Conservation (phyloP, 2,329 filamentous ascomycete species). For the Aspergillaceae sp. region DNA sequence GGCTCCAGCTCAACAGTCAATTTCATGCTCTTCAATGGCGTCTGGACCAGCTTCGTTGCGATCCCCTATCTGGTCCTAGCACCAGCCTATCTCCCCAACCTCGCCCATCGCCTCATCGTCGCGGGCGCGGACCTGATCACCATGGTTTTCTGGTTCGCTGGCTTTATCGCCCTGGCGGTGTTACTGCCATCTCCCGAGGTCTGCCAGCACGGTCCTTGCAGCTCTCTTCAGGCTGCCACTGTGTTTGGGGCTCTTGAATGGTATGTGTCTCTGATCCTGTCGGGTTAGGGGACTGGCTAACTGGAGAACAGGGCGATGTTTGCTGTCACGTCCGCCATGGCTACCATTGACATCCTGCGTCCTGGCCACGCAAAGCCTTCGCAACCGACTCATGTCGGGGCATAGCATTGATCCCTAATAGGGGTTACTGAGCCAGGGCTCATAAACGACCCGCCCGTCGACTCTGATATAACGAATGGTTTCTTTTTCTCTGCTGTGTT, state of each 20-base stretch:
- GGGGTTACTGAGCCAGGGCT: constrained; percentile 2
- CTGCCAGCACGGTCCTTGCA: constrained; percentile 39
- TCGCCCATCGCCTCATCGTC: constrained; percentile 58
- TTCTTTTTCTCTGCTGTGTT: neutral
- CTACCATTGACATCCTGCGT: constrained; percentile 39
- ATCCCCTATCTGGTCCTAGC: constrained; percentile 62
- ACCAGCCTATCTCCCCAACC: constrained; percentile 52
- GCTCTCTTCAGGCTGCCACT: constrained; percentile 46
- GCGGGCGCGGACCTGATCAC: constrained; percentile 63
- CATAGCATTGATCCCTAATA: constrained; percentile 8
- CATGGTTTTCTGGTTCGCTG: constrained; percentile 83
- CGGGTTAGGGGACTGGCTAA: constrained; percentile 1
- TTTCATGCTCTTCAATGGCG: constrained; percentile 70
- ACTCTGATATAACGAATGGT: too few relatives aligned
- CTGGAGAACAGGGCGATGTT: constrained; percentile 33
- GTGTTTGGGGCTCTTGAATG: constrained; percentile 44
- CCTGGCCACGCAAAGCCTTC: constrained; percentile 18
- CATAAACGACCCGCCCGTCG: too few relatives aligned
- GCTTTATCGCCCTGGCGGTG: constrained; percentile 68
- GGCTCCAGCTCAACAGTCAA: constrained; percentile 51
- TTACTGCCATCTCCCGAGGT: constrained; percentile 50
- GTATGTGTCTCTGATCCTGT: constrained; percentile 19
- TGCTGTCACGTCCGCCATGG: constrained; percentile 41
- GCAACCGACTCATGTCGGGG: neutral
- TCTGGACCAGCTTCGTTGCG: constrained; percentile 64